phyloP scores from a whole-genome alignment of 148 eudicot species.

The Chenopodium suecicum region DNA sequence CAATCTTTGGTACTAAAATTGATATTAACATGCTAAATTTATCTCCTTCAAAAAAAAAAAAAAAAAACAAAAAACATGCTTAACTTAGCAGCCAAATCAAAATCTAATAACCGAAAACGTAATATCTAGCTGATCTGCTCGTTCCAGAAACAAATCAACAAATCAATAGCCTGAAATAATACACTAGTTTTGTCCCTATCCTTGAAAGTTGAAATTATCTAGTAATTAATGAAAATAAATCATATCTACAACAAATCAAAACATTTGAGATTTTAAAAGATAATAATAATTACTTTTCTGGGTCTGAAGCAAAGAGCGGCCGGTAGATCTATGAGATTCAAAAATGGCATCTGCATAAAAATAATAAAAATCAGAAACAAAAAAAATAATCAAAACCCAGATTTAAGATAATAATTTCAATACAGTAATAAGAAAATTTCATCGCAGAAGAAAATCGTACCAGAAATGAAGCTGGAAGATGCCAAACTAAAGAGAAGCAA shows the following conservation, averaged over 20 bases:
- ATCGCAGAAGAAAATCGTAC: constrained; percentile 28
- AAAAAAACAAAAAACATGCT: too few relatives aligned
- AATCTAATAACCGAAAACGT: not conserved
- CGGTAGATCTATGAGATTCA: constrained; percentile 40
- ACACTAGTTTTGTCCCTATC: not conserved
- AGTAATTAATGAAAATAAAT: not conserved
- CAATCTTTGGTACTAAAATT: too few relatives aligned
- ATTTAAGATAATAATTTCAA: not conserved
- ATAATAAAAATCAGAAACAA: not conserved
- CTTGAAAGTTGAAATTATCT: not conserved
- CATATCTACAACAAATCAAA: not conserved
- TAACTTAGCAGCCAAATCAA: not conserved
- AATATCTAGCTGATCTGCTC: not conserved
- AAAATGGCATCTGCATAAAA: constrained; percentile 46
- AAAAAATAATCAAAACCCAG: not conserved
- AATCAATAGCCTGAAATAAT: not conserved
- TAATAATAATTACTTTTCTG: constrained; percentile 30
- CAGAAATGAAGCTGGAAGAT: constrained; percentile 49
- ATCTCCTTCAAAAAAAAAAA: too few relatives aligned
- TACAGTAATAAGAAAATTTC: not conserved
- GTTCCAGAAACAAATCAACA: not conserved
- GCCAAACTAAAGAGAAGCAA: constrained; percentile 44
- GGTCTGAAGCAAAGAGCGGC: constrained; percentile 68
- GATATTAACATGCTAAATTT: not conserved
- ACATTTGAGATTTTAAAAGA: not conserved